phyloP scores from a whole-genome alignment of 768 basidiomycete species.

The Mycena crocata region DNA sequence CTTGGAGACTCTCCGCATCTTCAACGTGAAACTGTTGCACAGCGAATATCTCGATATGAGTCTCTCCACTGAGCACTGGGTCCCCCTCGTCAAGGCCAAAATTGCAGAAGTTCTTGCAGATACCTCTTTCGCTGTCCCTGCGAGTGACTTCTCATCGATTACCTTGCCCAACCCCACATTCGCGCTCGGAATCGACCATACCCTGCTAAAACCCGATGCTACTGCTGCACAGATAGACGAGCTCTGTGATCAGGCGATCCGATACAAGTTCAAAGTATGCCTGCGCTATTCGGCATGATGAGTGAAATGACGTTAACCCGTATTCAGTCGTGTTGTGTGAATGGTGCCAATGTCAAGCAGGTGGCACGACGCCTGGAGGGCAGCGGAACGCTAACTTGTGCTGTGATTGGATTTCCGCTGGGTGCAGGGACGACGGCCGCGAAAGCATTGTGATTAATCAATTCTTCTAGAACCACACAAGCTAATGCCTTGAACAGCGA shows the following conservation, averaged over 20 bases:
- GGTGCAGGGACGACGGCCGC: constrained; percentile 57
- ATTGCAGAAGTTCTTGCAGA: constrained; percentile 38
- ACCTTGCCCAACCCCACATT: constrained; percentile 42
- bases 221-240: constrained; percentile 56
- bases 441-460: constrained; percentile 56
- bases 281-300: background rate
- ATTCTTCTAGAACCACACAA: background rate
- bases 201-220: constrained; percentile 62
- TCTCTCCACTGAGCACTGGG: constrained; percentile 49
- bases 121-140: constrained; percentile 35
- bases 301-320: background rate
- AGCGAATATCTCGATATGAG: constrained; percentile 26
- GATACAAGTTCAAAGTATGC: constrained; percentile 60
- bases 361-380: constrained; percentile 54
- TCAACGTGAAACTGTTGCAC: background rate
- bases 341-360: constrained; percentile 56
- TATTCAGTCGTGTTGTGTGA: constrained; percentile 63
- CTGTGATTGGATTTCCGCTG: constrained; percentile 64
- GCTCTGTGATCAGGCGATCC: constrained; percentile 61
- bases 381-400: constrained; percentile 54
- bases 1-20: background rate
- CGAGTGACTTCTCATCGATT: constrained; percentile 37
- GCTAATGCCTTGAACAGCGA: constrained; percentile 48
- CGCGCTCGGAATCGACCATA: constrained; percentile 59
- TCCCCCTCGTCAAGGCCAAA: constrained; percentile 42